Conservation (phyloP, 2,329 filamentous ascomycete genomes). For the Fusarium globosum region DNA sequence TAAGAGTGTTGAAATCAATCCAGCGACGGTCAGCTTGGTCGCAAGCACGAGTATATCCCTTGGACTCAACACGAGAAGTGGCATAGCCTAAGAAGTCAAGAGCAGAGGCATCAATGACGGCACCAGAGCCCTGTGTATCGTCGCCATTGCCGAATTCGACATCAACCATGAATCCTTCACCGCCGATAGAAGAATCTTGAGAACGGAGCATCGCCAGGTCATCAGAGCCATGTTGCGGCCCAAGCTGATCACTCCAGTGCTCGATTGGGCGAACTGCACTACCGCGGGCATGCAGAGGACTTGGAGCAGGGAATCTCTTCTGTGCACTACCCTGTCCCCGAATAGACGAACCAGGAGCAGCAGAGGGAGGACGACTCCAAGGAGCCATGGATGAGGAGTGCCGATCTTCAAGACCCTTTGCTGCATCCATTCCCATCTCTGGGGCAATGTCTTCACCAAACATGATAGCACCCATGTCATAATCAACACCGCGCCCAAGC, state of each 20-base stretch:
- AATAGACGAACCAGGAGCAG: slow-evolving; percentile 59
- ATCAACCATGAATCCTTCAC: slow-evolving; percentile 31
- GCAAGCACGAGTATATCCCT: slow-evolving; percentile 48
- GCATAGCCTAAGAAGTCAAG: slow-evolving; percentile 60
- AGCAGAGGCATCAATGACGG: slow-evolving; percentile 58
- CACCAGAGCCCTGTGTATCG: slow-evolving; percentile 48
- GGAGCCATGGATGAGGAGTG: slow-evolving; percentile 64
- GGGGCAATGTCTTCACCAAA: slow-evolving; percentile 58
- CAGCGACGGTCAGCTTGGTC: slow-evolving; percentile 53
- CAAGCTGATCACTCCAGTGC: slow-evolving; percentile 58
- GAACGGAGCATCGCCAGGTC: slow-evolving; percentile 45
- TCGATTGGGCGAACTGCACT: slow-evolving; percentile 55
- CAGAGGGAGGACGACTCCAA: slow-evolving; percentile 62
- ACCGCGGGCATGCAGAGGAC: slow-evolving; percentile 53
- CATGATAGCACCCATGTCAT: slow-evolving; percentile 45
- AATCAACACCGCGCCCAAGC: slow-evolving; percentile 42
- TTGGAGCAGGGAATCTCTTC: slow-evolving; percentile 49
- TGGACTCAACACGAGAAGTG: slow-evolving; percentile 50
- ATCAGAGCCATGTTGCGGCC: slow-evolving; percentile 49
- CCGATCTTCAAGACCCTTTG: slow-evolving; percentile 73
- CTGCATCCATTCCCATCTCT: slow-evolving; percentile 78
- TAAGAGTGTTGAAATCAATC: slow-evolving; percentile 76
- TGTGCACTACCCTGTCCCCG: slow-evolving; percentile 54
- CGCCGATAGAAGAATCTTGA: slow-evolving; percentile 49
- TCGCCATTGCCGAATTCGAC: slow-evolving; percentile 35